Base-by-base conservation (phyloP, 1,284 basidiomycete genomes). In the Rhodotorula sp. region DNA sequence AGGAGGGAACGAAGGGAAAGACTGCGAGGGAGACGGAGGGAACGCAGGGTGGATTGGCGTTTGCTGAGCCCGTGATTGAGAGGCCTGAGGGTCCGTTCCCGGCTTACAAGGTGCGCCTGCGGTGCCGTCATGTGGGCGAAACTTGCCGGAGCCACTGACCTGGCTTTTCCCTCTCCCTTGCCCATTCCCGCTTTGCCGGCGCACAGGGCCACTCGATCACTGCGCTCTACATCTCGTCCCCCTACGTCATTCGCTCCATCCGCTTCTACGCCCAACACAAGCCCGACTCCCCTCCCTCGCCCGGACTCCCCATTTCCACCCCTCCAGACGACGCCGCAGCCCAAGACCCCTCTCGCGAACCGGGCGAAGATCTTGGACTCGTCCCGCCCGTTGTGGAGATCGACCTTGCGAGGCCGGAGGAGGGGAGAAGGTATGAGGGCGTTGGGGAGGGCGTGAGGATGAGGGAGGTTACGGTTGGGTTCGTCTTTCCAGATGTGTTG, bases 401-500 rank as follows among this genome's bases (percentile, higher is more conserved):
- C 29, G 68, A 70, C 34, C 46, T 66, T 4, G 44, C 34, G 32
- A 39, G 9, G 20, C 32, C 39, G 34, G 11, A 11, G 30, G 17
- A 34, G 52, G 48, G 0, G 22, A 49, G 36, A 17, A 10, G 11
- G 22, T 29, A 24, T 24, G 30, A 13, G 30, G 61, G 10, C 2
- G 30, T 27, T 10, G 24, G 44, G 30, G 52, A 54, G 36, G 30
- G 46, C 32, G 32, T 10, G 52, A 60, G 24, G 2, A 54, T n/a
- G 44, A 58, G 68, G 47, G 51, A 62, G 29, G 56, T 46, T 1
- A 70, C 64, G 22, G 46, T 70, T 46, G 68, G 60, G 0, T 59
- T 70, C 27, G 53, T 57, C 22, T 70, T 70, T 36, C 57, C 59
- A 34, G 68, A 70, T 15, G 6, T 70, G 11, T 57, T 70, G 9